phyloP scores from a whole-genome alignment of 345 rosid species.

The Citrus inodora region DNA sequence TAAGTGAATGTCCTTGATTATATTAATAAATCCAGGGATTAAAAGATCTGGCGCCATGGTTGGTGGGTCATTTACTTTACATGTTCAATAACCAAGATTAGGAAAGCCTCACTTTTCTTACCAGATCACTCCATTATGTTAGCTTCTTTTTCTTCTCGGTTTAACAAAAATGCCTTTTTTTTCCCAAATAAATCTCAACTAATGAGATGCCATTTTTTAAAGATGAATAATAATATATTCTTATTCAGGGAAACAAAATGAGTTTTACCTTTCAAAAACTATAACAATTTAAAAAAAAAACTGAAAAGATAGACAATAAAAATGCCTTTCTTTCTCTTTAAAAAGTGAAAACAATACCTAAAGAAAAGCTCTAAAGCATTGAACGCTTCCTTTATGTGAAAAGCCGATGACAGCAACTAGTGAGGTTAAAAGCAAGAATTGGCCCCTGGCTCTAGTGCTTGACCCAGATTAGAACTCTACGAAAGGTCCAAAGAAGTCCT shows the following conservation, averaged over 20 bases:
- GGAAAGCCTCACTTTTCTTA: conserved; percentile 14
- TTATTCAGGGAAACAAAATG: no score
- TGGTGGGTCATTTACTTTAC: conserved; percentile 13
- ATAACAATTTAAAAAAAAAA: not conserved
- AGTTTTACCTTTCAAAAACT: no score
- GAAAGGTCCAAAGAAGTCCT: conserved; percentile 17
- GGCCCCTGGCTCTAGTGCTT: not conserved
- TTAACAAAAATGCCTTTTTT: no score
- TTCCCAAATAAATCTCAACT: no score
- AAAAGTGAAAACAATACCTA: not conserved
- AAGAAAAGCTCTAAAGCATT: conserved; percentile 19
- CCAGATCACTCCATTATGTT: not conserved
- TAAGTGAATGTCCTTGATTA: not conserved
- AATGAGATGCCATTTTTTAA: no score
- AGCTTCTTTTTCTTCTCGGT: not conserved
- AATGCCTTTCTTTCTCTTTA: no score
- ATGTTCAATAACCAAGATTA: not conserved
- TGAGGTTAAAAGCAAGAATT: not conserved
- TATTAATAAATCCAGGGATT: conserved; percentile 12
- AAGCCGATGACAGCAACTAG: conserved; percentile 10
- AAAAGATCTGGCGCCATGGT: not conserved
- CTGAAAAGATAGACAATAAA: no score
- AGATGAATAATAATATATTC: no score
- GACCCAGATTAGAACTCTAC: conserved; percentile 5
- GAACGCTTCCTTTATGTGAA: conserved; percentile 13